Percentiles rank a stretch among this genome's conserved stretches.
These are phyloP conservation scores for Cadophora sp. DNA, from an alignment of 2,329 filamentous ascomycete species.

Conservation along the genomic window DNA sequence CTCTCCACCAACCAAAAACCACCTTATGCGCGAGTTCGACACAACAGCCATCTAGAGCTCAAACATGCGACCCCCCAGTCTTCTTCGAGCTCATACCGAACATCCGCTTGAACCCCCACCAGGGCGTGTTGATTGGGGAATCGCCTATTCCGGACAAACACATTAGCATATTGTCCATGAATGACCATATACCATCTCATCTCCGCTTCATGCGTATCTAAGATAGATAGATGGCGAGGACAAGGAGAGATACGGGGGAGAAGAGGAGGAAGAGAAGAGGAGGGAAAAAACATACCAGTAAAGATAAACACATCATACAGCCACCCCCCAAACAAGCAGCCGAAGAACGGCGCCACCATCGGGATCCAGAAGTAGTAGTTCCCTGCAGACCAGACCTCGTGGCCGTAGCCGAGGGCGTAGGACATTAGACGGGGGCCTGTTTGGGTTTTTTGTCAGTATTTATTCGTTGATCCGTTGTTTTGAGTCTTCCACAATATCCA, in stretches of 20 bases:
- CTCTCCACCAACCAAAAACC: too few relatives aligned
- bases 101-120: slow-evolving; percentile 41
- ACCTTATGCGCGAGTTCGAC: neutral
- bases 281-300: slow-evolving; percentile 55
- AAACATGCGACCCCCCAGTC: neutral
- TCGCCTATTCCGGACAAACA: slow-evolving; percentile 26
- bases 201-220: too few relatives aligned
- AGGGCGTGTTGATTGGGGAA: slow-evolving; percentile 43
- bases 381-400: slow-evolving; percentile 70
- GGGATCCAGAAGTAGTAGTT: slow-evolving; percentile 80
- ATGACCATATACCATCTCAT: too few relatives aligned
- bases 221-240: too few relatives aligned
- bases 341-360: slow-evolving; percentile 74
- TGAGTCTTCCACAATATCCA: too few relatives aligned
- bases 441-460: neutral
- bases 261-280: neutral
- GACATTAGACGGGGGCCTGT: slow-evolving; percentile 66
- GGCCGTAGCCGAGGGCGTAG: slow-evolving; percentile 72
- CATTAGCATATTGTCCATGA: too few relatives aligned
- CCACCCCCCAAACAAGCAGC: slow-evolving; percentile 68
- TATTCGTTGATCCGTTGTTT: too few relatives aligned
- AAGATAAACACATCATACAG: slow-evolving; percentile 74
- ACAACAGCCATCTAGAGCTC: neutral
- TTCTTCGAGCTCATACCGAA: slow-evolving; percentile 9
- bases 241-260: too few relatives aligned